Evolutionary conservation across 345 rosid genomes (phyloP).

Genomic region (Eucalyptus pauciflora): DNA sequence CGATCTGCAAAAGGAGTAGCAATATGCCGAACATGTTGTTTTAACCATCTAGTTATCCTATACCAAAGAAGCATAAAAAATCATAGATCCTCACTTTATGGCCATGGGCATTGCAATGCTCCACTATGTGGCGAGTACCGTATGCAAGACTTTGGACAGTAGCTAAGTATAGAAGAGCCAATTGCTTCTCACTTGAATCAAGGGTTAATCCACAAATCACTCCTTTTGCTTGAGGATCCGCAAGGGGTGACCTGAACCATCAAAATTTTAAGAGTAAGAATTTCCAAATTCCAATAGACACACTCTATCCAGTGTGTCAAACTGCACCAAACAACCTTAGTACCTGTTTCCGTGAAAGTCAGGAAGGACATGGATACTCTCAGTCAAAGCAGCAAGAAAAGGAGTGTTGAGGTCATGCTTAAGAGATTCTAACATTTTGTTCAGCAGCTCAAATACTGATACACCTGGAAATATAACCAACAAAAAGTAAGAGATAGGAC

Average conservation of each 20-base stretch:
- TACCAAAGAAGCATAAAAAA: not conserved
- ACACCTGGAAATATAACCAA: conserved; percentile 26
- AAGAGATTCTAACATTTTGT: conserved; percentile 46
- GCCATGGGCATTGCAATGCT: conserved; percentile 89
- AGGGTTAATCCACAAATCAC: conserved; percentile 76
- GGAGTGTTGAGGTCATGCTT: conserved; percentile 43
- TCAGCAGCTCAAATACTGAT: conserved; percentile 69
- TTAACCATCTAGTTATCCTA: not conserved
- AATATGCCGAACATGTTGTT: not conserved
- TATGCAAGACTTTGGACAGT: conserved; percentile 79
- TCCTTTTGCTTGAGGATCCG: conserved; percentile 86
- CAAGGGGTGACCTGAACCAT: conserved; percentile 76
- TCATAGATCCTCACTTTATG: conserved; percentile 45
- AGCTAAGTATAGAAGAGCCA: conserved; percentile 84
- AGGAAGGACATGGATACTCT: conserved; percentile 68
- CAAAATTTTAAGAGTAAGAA: not conserved
- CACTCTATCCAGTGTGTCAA: not conserved
- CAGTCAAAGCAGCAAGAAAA: conserved; percentile 77
- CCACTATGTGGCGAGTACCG: conserved; percentile 88
- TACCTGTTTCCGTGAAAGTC: conserved; percentile 97
- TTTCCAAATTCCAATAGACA: not conserved
- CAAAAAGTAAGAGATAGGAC: not conserved
- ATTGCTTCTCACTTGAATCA: conserved; percentile 68
- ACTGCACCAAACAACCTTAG: not conserved
- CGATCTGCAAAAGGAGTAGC: conserved; percentile 38